Evolutionary conservation across 2,329 filamentous ascomycete species (phyloP).

Genomic region (Aspergillus pseudotamarii): DNA sequence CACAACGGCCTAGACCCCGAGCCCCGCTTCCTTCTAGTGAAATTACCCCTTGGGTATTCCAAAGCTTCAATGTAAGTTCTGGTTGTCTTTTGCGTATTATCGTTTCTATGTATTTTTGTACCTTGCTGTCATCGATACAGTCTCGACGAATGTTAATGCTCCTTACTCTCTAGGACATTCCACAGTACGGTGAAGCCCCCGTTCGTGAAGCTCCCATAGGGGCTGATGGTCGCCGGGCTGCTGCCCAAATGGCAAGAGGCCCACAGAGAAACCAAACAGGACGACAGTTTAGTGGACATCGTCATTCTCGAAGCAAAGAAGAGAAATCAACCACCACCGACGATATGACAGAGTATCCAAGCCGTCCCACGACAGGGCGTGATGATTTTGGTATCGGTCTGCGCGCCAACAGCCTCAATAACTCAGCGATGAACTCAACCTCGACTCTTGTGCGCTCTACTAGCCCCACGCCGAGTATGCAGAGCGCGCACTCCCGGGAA

Average conservation of each 20-base stretch:
- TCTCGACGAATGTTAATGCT: background rate
- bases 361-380: constrained; percentile 73
- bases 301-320: constrained; percentile 59
- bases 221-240: constrained; percentile 69
- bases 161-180: constrained; percentile 63
- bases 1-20: constrained; percentile 73
- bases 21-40: constrained; percentile 89
- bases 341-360: constrained; percentile 52
- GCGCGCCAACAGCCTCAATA: constrained; percentile 42
- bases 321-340: constrained; percentile 49
- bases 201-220: constrained; percentile 71
- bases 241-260: constrained; percentile 48
- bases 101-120: background rate
- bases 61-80: constrained; percentile 73
- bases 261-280: constrained; percentile 56
- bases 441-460: constrained; percentile 64
- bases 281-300: constrained; percentile 52
- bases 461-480: constrained; percentile 79
- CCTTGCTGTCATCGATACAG: background rate
- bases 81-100: background rate
- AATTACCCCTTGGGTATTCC: constrained; percentile 96
- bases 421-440: constrained; percentile 54
- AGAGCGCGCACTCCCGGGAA: constrained; percentile 60
- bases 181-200: constrained; percentile 75
- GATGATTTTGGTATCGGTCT: constrained; percentile 68